phyloP scores from a whole-genome alignment of 2,329 filamentous ascomycete species.

The Neoscytalidium dimidiatum region DNA sequence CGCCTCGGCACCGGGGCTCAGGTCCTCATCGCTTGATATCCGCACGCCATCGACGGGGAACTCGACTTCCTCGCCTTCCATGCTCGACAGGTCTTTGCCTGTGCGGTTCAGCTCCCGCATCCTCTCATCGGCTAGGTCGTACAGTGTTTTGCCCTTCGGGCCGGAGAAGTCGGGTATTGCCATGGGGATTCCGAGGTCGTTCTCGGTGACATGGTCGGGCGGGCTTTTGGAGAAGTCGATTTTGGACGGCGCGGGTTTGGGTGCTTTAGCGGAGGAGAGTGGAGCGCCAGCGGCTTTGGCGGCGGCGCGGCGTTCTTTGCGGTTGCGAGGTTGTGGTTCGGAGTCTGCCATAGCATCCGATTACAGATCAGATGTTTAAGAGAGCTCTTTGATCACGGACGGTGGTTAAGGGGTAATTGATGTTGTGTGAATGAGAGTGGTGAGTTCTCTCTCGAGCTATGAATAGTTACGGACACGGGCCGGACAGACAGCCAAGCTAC shows the following conservation, averaged over 20 bases:
- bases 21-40: conserved; percentile 38
- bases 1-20: conserved; percentile 50
- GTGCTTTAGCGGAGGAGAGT: conserved; percentile 11
- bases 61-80: conserved; percentile 11
- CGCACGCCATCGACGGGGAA: conserved; percentile 21
- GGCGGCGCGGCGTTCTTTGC: conserved; percentile 47
- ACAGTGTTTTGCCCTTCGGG: conserved; percentile 63
- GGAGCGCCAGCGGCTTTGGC: conserved; percentile 35
- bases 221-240: conserved; percentile 43
- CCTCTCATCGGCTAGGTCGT: conserved; percentile 69
- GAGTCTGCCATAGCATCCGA: conserved; percentile 3
- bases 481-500: not conserved
- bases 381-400: not conserved
- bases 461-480: not conserved
- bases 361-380: not conserved
- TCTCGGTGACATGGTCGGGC: not conserved
- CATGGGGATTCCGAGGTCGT: conserved; percentile 54
- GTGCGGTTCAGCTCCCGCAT: conserved; percentile 42
- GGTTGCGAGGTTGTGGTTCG: conserved; percentile 36
- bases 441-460: not conserved
- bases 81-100: conserved; percentile 48
- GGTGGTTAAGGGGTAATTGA: not conserved
- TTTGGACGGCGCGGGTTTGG: conserved; percentile 27
- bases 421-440: not conserved
- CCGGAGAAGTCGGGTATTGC: conserved; percentile 62